Base-by-base conservation (phyloP, 2,329 filamentous ascomycete genomes). In the Hypoxylon sp. region DNA sequence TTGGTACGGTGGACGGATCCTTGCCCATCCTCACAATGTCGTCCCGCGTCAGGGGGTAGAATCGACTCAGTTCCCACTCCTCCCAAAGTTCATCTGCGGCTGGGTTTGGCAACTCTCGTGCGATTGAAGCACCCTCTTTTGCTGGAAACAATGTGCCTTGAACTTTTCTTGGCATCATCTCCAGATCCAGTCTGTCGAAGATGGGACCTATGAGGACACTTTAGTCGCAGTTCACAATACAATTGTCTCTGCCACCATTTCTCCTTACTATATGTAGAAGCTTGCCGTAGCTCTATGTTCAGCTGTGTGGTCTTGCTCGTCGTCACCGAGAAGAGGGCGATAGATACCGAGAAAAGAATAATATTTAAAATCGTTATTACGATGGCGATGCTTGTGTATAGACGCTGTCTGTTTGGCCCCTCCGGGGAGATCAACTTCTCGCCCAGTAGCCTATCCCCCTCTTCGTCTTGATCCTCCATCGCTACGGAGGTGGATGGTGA, bases 21-120 rank as follows among this genome's bases (percentile, higher is more conserved):
- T 71, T 70, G 6, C 67, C 68, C 30, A 71, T 60, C 26, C 53
- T 52, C 27, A 60, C 31, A 17, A 71, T 47, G 8, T 69, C 59
- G 5, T 60, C 60, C 9, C 57, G 51, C 23, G 63, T 67, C 15
- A 71, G 40, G 8, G 64, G 61, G 19, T 66, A 53, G 29, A 65
- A 55, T 7, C 62, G 63, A 26, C 45, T 64, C 29, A 62, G 48
- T 41, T 69, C 68, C 49, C 63, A 69, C 12, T 69, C 64, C 0
- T 66, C 45, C 66, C 65, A 71, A 0, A 64, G 12, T 7, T 53
- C 60, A 30, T 71, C 68, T 1, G 62, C 63, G 3, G 35, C 57
- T 1, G 59, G 44, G 17, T 69, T 68, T 2, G 69, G 68, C 53
- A 68, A 58, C 38, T 63, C 61, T 8, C 67, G 60, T 9, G 62